Base-by-base conservation (phyloP, 2,329 filamentous ascomycete genomes). In the Tympanopsis confertula region DNA sequence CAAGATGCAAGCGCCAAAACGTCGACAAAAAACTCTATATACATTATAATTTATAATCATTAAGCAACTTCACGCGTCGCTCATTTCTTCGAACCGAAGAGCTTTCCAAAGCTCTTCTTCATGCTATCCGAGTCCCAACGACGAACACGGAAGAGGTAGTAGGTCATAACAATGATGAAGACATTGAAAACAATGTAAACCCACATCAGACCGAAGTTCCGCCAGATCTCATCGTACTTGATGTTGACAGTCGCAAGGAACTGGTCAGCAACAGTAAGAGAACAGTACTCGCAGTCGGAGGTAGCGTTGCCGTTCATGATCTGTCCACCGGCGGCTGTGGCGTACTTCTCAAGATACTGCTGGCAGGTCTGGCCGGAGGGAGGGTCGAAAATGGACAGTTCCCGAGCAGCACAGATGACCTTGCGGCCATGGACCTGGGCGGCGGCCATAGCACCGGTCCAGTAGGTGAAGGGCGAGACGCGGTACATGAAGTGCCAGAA, bases 401-500 rank as follows among this genome's bases (percentile, higher is more conserved):
- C 84, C 5, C 53, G 50, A 0, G 56, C 41, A 0, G 68, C 59
- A 50, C 78, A 83, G 0, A 49, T 44, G 14, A 82, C 65, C 0
- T 50, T 30, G 2, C 76, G 61, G 13, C 57, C 65, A 37, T 76
- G 68, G 2, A 87, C 62, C 51, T 80, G 71, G 0, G 79, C 82
- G 1, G 75, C 65, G 2, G 83, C 66, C 55, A 86, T 78, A 10
- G 75, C 80, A 2, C 68, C 66, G 41, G 86, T 74, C 65, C 68
- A 74, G 55, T 84, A 85, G 0, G 76, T 82, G 41, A 83, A 78
- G 0, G 78, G 78, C 0, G 69, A 76, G 10, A 75, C 63, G 19
- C 74, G 68, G 55, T 85, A 82, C 81, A 86, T 86, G 60, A 84
- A 86, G 42, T 75, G 74, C 82, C 82, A 87, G 61, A 86, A 86